Evolutionary conservation across 106 monocot genomes (phyloP).

Genomic region (Platanthera guangdongensis): DNA sequence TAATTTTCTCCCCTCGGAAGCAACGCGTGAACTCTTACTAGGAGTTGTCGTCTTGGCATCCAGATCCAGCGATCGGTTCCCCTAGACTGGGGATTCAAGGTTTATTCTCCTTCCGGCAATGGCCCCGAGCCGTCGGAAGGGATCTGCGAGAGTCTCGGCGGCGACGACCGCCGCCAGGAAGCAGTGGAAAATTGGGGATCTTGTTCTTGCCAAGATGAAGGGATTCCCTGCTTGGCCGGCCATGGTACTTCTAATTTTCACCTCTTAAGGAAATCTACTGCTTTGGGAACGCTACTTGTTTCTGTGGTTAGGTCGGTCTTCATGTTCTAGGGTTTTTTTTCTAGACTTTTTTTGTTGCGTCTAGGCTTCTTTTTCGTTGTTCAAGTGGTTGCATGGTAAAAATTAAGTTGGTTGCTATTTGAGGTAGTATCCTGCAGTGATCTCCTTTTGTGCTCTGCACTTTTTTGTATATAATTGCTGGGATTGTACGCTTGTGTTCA

Average conservation of each 20-base stretch:
- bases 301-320: neutral
- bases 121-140: conserved; percentile 72
- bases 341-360: neutral
- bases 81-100: conserved; percentile 15
- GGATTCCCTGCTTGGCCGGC: conserved; percentile 99
- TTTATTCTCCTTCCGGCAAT: conserved; percentile 19
- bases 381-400: neutral
- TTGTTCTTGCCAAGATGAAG: conserved; percentile 98
- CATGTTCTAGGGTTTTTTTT: neutral
- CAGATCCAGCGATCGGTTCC: conserved; percentile 18
- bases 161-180: conserved; percentile 56
- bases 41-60: neutral
- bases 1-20: neutral
- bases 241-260: conserved; percentile 31
- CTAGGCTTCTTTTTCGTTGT: neutral
- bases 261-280: neutral
- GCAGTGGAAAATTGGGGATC: conserved; percentile 97
- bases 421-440: neutral
- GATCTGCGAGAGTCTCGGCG: conserved; percentile 36
- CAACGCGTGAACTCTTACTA: conserved; percentile 2
- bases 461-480: neutral
- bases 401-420: neutral
- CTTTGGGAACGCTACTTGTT: neutral
- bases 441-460: neutral
- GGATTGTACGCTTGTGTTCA: neutral